phyloP scores from a whole-genome alignment of 2,329 filamentous ascomycete genomes.

The Aureobasidium sp. region DNA sequence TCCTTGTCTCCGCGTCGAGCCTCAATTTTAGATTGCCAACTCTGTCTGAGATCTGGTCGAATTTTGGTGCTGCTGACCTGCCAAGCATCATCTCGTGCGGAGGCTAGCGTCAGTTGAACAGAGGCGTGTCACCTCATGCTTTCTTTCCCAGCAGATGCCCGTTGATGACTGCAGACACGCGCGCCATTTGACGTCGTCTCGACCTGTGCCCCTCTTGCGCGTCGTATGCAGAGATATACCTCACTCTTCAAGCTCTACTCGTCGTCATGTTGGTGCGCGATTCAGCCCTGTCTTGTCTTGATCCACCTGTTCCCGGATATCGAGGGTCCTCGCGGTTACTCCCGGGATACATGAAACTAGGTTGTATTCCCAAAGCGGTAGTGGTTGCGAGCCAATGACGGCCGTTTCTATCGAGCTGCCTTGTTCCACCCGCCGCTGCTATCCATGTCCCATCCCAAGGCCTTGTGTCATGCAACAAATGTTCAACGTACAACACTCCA shows the following conservation, averaged over 20 bases:
- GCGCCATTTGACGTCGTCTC: background rate
- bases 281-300: background rate
- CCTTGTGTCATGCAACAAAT: background rate
- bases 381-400: constrained; percentile 3
- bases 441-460: background rate
- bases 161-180: background rate
- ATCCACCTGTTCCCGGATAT: background rate
- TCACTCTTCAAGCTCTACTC: background rate
- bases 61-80: constrained; percentile 2
- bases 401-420: constrained; percentile 9
- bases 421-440: background rate
- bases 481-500: background rate
- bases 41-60: constrained; percentile 3
- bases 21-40: background rate
- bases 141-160: background rate
- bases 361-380: background rate
- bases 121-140: constrained; percentile 6
- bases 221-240: background rate
- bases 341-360: constrained; percentile 3
- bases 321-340: constrained; percentile 2
- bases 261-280: background rate
- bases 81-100: constrained; percentile 4
- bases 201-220: background rate
- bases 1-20: background rate
- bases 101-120: constrained; percentile 9